Evolutionary conservation across 495 filamentous ascomycete genomes (phyloP).

Genomic region (Aspergillus coremiiformis): DNA sequence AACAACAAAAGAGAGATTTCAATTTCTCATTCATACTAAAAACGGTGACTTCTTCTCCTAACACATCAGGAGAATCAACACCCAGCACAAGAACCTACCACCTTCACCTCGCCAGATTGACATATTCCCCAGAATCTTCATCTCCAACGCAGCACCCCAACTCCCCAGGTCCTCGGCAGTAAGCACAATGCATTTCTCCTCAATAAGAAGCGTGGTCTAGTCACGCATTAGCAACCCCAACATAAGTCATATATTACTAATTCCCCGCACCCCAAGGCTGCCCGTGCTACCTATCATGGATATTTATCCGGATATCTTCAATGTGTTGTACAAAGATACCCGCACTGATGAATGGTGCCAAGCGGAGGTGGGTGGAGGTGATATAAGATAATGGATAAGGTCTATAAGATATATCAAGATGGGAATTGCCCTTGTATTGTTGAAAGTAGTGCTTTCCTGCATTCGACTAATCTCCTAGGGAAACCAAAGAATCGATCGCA

Average conservation of each 20-base stretch:
- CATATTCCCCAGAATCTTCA: conserved; percentile 56
- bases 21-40: no score
- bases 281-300: background rate
- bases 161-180: conserved; percentile 73
- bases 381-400: background rate
- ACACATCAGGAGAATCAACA: no score
- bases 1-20: no score
- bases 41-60: conserved; percentile 33
- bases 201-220: conserved; percentile 69
- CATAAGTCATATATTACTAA: background rate
- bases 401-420: background rate
- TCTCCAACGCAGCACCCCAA: conserved; percentile 62
- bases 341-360: no score
- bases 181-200: conserved; percentile 71
- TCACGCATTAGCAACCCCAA: background rate
- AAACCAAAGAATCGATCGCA: background rate
- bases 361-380: no score
- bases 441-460: background rate
- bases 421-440: background rate
- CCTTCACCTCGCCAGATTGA: conserved; percentile 20
- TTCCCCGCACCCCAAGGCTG: background rate
- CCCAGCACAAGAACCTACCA: conserved; percentile 13
- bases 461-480: background rate
- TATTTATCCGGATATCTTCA: background rate
- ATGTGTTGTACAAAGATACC: no score